These are phyloP conservation scores for Tuber calosporum DNA, from an alignment of 495 filamentous ascomycete species.

Conservation along the genomic window DNA sequence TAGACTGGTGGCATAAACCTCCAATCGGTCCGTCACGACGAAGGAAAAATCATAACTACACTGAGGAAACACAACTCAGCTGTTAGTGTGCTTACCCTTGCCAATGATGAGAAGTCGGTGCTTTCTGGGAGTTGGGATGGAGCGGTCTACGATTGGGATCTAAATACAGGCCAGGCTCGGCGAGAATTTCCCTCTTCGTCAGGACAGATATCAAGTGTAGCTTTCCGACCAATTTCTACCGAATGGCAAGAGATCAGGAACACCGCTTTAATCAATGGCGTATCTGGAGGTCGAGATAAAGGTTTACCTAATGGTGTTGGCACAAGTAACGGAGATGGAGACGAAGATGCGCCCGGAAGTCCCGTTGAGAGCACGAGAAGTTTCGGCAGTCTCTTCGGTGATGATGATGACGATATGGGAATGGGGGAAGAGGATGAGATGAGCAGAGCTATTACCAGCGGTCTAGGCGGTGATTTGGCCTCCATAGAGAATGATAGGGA, in stretches of 20 bases:
- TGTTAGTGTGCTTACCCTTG: slow-evolving; percentile 76
- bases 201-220: slow-evolving; percentile 79
- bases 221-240: slow-evolving; percentile 57
- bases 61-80: slow-evolving; percentile 83
- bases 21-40: slow-evolving; percentile 89
- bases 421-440: slow-evolving; percentile 79
- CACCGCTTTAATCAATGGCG: slow-evolving; percentile 32
- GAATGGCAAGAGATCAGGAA: slow-evolving; percentile 33
- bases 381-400: slow-evolving; percentile 55
- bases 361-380: slow-evolving; percentile 33
- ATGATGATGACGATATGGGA: slow-evolving; percentile 51
- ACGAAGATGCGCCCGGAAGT: slow-evolving; percentile 51
- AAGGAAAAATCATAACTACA: slow-evolving; percentile 76
- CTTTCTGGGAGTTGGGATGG: slow-evolving; percentile 97
- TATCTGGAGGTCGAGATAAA: slow-evolving; percentile 16
- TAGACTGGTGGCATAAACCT: slow-evolving; percentile 80
- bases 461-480: slow-evolving; percentile 12
- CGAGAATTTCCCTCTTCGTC: slow-evolving; percentile 64
- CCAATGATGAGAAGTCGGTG: slow-evolving; percentile 76
- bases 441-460: slow-evolving; percentile 66
- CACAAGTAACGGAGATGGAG: slow-evolving; percentile 43
- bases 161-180: slow-evolving; percentile 74
- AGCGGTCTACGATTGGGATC: slow-evolving; percentile 84
- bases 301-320: slow-evolving; percentile 49
- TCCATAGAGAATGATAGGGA: slow-evolving; percentile 6